Evolutionary conservation across 805 yeast species (phyloP).

Genomic region (Candida maesae): DNA sequence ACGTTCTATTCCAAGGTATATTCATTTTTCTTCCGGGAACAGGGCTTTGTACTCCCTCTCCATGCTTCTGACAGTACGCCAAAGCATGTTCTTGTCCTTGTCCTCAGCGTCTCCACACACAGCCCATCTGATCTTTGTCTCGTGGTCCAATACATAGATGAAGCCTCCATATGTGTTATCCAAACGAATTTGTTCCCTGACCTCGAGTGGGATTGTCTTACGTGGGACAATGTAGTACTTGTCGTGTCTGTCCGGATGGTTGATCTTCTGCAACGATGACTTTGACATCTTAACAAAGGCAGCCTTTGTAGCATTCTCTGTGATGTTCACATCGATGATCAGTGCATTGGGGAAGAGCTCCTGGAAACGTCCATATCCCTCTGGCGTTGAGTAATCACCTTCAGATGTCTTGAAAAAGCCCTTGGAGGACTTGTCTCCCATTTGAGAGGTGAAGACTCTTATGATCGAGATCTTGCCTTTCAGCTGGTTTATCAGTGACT

Average conservation of each 20-base stretch:
- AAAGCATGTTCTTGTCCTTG: constrained; percentile 58
- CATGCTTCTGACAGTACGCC: constrained; percentile 63
- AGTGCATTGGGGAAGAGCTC: constrained; percentile 52
- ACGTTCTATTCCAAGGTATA: no score
- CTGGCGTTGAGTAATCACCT: constrained; percentile 37
- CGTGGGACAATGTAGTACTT: constrained; percentile 64
- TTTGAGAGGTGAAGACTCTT: constrained; percentile 59
- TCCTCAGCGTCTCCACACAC: constrained; percentile 76
- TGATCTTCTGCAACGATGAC: constrained; percentile 37
- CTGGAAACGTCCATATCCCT: constrained; percentile 39
- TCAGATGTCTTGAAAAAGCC: constrained; percentile 51
- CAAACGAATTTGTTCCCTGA: constrained; percentile 57
- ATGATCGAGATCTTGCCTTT: constrained; percentile 57
- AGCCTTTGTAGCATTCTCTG: constrained; percentile 71
- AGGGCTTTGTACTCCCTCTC: constrained; percentile 40
- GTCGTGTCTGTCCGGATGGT: constrained; percentile 48
- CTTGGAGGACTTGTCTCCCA: constrained; percentile 66
- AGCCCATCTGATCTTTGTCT: constrained; percentile 84
- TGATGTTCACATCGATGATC: constrained; percentile 70
- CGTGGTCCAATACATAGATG: constrained; percentile 69
- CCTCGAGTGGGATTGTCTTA: constrained; percentile 49
- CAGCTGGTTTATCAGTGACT: constrained; percentile 35
- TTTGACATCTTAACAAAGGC: constrained; percentile 53
- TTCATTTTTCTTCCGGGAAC: constrained; percentile 1
- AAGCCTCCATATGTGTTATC: constrained; percentile 82